These are phyloP conservation scores for Phialophora chinensis DNA, from an alignment of 2,329 filamentous ascomycete species.

Conservation along the genomic window DNA sequence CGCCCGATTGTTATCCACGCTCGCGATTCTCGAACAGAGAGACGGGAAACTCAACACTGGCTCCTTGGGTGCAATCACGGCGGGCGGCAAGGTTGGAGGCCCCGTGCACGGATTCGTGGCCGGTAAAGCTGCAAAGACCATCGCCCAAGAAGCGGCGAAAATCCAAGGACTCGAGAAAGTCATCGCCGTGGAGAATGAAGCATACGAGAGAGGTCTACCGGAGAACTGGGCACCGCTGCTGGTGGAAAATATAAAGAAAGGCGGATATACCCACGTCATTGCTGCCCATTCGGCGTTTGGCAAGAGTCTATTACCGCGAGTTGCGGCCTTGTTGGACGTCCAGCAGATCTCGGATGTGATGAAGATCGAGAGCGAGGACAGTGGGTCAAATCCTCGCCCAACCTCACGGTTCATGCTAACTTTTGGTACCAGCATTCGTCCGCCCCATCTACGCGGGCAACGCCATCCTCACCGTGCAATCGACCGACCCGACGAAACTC, in stretches of 20 bases:
- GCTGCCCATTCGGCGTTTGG: conserved; percentile 93
- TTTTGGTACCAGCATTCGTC: conserved; percentile 69
- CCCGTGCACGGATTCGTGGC: conserved; percentile 86
- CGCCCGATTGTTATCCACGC: conserved; percentile 77
- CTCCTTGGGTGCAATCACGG: conserved; percentile 83
- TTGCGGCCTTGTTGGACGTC: conserved; percentile 87
- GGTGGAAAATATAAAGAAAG: conserved; percentile 96
- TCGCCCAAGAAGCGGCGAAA: conserved; percentile 83
- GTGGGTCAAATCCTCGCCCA: conserved; percentile 47
- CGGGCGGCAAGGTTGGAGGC: conserved; percentile 84
- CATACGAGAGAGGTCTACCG: conserved; percentile 92
- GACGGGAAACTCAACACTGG: conserved; percentile 84
- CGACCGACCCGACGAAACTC: conserved; percentile 81
- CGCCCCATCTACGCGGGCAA: conserved; percentile 98
- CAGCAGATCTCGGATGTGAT: conserved; percentile 96
- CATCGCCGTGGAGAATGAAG: conserved; percentile 81
- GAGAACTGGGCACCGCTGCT: conserved; percentile 94
- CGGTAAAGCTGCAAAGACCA: conserved; percentile 73
- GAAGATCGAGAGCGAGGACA: conserved; percentile 83
- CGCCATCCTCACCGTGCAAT: conserved; percentile 94
- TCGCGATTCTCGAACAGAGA: conserved; percentile 90
- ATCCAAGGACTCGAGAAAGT: conserved; percentile 91
- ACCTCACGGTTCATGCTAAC: conserved; percentile 27
- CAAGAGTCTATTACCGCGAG: conserved; percentile 89
- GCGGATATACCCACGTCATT: conserved; percentile 89